Conservation (phyloP, 2,329 filamentous ascomycete species). For the Byssochlamys sp. region DNA sequence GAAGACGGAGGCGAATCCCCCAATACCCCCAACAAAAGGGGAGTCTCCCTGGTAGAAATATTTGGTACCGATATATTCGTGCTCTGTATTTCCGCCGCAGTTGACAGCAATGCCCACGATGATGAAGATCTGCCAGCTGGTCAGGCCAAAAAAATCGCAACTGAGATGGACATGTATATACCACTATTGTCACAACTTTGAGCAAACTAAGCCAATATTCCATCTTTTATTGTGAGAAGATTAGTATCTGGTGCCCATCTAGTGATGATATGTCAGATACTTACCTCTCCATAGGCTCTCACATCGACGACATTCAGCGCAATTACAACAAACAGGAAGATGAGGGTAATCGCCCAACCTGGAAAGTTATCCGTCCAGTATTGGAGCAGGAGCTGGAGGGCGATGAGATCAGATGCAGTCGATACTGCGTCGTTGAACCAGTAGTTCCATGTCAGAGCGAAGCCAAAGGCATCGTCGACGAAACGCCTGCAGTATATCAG, state of each 20-base stretch:
- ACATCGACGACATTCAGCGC: conserved; percentile 46
- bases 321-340: conserved; percentile 51
- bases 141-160: background rate
- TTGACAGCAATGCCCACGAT: conserved; percentile 54
- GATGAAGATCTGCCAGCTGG: conserved; percentile 45
- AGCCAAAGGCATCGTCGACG: conserved; percentile 36
- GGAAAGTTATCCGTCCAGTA: conserved; percentile 57
- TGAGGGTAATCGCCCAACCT: conserved; percentile 53
- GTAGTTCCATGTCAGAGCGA: conserved; percentile 39
- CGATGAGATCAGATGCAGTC: conserved; percentile 52
- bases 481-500: conserved; percentile 24
- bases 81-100: conserved; percentile 45
- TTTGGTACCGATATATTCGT: conserved; percentile 49
- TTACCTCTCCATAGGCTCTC: conserved; percentile 45
- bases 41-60: conserved; percentile 52
- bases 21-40: conserved; percentile 56
- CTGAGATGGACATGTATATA: conserved; percentile 15
- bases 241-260: conserved; percentile 1
- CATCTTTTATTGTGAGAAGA: conserved; percentile 17
- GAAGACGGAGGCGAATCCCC: conserved; percentile 57
- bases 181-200: conserved; percentile 34
- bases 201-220: conserved; percentile 35
- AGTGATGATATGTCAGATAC: conserved; percentile 3
- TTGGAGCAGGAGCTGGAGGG: conserved; percentile 48
- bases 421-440: conserved; percentile 59